Percentiles rank a stretch among this genome's conserved stretches.
These are phyloP conservation scores for Irpex sp. DNA, from an alignment of 1,284 basidiomycete genomes.

Conservation along the genomic window DNA sequence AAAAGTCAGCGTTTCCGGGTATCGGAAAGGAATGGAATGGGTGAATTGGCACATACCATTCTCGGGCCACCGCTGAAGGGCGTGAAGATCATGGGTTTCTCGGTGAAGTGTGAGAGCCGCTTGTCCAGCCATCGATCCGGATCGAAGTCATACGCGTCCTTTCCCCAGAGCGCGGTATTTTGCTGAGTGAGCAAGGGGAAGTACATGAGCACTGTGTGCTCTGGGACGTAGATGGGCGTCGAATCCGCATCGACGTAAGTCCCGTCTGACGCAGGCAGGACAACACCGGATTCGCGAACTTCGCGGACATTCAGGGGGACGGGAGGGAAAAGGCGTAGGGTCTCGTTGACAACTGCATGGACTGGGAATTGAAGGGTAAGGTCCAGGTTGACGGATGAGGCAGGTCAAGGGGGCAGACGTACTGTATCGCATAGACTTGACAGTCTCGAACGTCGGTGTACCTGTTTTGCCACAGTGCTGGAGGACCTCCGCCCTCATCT, in stretches of 20 bases:
- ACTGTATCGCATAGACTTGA: constrained; percentile 62
- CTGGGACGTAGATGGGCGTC: constrained; percentile 55
- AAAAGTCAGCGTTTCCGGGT: background rate
- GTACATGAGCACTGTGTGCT: constrained; percentile 51
- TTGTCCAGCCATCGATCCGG: constrained; percentile 68
- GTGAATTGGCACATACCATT: constrained; percentile 31
- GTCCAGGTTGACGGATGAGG: constrained; percentile 23
- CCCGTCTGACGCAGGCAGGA: constrained; percentile 49
- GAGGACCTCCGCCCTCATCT: constrained; percentile 59
- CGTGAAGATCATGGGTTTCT: constrained; percentile 63
- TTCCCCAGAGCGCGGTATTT: constrained; percentile 60
- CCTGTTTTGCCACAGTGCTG: constrained; percentile 43
- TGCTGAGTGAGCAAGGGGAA: constrained; percentile 58
- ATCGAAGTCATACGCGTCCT: constrained; percentile 65
- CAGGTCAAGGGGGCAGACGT: constrained; percentile 21
- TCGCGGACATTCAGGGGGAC: constrained; percentile 67
- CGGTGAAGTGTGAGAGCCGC: constrained; percentile 42
- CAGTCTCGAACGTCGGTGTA: constrained; percentile 48
- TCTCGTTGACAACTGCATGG: constrained; percentile 71
- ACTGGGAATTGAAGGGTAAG: constrained; percentile 43
- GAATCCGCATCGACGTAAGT: constrained; percentile 12
- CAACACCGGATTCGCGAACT: constrained; percentile 41
- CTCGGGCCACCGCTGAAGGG: constrained; percentile 70
- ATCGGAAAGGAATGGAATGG: constrained; percentile 4
- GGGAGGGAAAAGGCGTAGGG: constrained; percentile 68